Conservation (phyloP, 2,329 filamentous ascomycete genomes). For the Blumeria hordei region DNA sequence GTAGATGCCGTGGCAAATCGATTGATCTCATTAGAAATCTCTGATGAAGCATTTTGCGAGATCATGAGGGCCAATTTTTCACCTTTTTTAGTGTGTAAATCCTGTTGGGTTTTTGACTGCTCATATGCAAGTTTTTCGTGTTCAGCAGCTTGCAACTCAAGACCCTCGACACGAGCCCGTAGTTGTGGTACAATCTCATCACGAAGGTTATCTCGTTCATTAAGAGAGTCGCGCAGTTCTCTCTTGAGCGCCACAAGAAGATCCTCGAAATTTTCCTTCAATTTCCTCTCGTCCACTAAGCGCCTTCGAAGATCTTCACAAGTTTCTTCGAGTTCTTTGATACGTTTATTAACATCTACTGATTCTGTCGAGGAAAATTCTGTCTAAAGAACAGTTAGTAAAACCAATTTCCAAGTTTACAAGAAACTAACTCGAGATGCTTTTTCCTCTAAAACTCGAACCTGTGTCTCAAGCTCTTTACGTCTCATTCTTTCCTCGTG, state of each 20-base stretch:
- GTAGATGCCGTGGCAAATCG: conserved; percentile 37
- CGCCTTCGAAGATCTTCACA: conserved; percentile 67
- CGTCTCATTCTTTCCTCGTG: conserved; percentile 65
- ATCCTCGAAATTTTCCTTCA: conserved; percentile 87
- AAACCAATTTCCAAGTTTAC: background rate
- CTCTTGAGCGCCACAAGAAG: conserved; percentile 60
- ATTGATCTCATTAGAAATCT: conserved; percentile 20
- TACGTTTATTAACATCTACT: conserved; percentile 30
- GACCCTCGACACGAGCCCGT: conserved; percentile 48
- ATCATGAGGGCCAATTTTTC: conserved; percentile 33
- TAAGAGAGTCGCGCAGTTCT: conserved; percentile 59
- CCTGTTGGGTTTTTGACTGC: conserved; percentile 65
- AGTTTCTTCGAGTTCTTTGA: conserved; percentile 55
- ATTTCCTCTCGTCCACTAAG: conserved; percentile 60
- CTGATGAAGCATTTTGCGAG: conserved; percentile 23
- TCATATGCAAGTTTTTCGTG: conserved; percentile 55
- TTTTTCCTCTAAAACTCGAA: conserved; percentile 58
- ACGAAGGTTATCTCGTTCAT: conserved; percentile 76
- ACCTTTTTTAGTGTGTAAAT: conserved; percentile 41
- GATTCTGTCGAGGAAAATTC: conserved; percentile 27
- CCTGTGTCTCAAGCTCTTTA: conserved; percentile 57
- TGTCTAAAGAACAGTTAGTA: conserved; percentile 10
- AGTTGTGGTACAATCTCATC: conserved; percentile 72
- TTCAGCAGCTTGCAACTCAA: conserved; percentile 51
- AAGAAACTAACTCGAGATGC: conserved; percentile 31